A percentile compares a stretch with the other conserved stretches of the same genome.
Evolutionary conservation across 176 grass and related monocot species (phyloP).

Genomic region (Chrysopogon serrulatus): DNA sequence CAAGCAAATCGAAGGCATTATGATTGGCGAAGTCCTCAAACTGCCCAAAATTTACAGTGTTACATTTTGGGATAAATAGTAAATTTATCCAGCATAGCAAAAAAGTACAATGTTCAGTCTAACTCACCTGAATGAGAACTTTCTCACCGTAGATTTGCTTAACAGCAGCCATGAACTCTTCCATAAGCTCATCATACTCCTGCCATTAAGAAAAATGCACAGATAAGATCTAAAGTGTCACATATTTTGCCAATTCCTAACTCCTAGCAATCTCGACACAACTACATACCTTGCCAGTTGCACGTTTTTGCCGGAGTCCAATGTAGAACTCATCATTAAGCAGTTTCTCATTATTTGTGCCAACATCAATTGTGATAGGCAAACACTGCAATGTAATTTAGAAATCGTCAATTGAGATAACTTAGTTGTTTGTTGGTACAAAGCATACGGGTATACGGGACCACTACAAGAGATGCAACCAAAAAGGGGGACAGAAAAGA

Average conservation of each 20-base stretch:
- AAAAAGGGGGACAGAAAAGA: background rate
- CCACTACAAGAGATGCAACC: background rate
- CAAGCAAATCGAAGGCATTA: slow-evolving; percentile 96
- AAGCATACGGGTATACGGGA: background rate
- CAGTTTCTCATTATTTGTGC: slow-evolving; percentile 85
- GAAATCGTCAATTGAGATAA: background rate
- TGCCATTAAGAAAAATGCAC: slow-evolving; percentile 23
- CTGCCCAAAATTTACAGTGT: slow-evolving; percentile 43
- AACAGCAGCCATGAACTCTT: slow-evolving; percentile 91
- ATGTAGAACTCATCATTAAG: slow-evolving; percentile 96
- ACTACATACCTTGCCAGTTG: slow-evolving; percentile 71
- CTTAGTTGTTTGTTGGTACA: background rate
- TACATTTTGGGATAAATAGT: slow-evolving; percentile 7
- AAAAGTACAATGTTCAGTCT: background rate
- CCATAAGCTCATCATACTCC: slow-evolving; percentile 89
- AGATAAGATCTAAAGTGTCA: slow-evolving; percentile 17
- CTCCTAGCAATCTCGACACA: background rate
- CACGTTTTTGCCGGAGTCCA: slow-evolving; percentile 81
- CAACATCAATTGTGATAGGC: slow-evolving; percentile 96
- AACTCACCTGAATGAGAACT: slow-evolving; percentile 84
- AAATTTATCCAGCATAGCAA: slow-evolving; percentile 5
- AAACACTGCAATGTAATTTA: slow-evolving; percentile 65
- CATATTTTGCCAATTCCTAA: background rate
- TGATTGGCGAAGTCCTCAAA: slow-evolving; percentile 99
- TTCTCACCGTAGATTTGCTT: slow-evolving; percentile 92